phyloP scores from a whole-genome alignment of 208 protist genomes.

The Crithidia acanthocephali region DNA sequence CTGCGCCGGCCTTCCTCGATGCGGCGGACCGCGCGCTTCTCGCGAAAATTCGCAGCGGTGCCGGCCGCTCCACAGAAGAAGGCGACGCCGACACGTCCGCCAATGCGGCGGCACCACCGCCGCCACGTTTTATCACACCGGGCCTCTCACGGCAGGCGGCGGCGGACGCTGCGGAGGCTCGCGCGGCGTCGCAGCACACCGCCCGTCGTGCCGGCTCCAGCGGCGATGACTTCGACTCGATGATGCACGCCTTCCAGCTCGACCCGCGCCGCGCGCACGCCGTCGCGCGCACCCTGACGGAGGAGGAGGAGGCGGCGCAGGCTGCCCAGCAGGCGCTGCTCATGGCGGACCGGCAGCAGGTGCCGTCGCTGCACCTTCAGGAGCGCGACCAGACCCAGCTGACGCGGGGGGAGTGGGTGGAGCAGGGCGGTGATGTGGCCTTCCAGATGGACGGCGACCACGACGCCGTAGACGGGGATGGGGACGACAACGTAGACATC shows the following conservation, averaged over 20 bases:
- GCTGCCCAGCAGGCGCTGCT: constrained; percentile 48
- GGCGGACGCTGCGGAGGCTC: constrained; percentile 17
- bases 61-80: constrained; percentile 19
- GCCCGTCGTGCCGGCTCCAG: constrained; percentile 8
- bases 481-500: constrained; percentile 18
- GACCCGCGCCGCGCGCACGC: constrained; percentile 75
- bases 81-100: background rate
- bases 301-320: constrained; percentile 53
- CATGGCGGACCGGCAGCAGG: constrained; percentile 55
- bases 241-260: constrained; percentile 65
- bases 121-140: background rate
- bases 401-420: constrained; percentile 76
- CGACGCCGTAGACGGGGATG: constrained; percentile 37
- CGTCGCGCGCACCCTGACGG: constrained; percentile 61
- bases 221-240: constrained; percentile 70
- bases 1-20: constrained; percentile 26
- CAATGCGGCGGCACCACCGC: no score
- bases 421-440: constrained; percentile 69
- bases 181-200: background rate
- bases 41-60: constrained; percentile 26
- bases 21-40: constrained; percentile 33
- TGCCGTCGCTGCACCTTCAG: constrained; percentile 45
- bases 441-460: constrained; percentile 72
- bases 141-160: background rate
- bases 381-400: constrained; percentile 52